A percentile compares a stretch with the other conserved stretches of the same genome.
Conservation (phyloP, 139 green algal genomes). For the Micractinium sp. region DNA sequence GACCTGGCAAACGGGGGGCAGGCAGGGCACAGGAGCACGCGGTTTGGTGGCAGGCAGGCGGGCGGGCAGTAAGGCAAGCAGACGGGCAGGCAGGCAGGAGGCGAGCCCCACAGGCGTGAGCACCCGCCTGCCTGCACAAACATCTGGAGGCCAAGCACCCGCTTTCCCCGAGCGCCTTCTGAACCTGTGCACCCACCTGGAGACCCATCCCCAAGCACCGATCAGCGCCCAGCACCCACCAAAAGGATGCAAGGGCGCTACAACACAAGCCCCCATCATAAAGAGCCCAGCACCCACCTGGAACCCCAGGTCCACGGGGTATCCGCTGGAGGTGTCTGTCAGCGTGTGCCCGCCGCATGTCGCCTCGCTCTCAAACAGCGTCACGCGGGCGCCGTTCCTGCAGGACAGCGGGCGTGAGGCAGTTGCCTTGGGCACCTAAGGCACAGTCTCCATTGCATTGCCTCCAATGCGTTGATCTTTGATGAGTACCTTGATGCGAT, state of each 20-base stretch:
- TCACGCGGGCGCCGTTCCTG: slow-evolving; percentile 81
- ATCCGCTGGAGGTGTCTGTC: slow-evolving; percentile 71
- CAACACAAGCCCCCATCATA: background rate
- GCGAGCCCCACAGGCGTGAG: background rate
- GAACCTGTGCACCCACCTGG: background rate
- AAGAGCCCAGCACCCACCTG: slow-evolving; percentile 64
- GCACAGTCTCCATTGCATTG: no score
- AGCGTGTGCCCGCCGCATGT: slow-evolving; percentile 90
- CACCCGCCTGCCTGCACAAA: no score
- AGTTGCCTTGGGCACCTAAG: background rate
- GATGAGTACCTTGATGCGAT: background rate
- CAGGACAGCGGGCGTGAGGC: background rate
- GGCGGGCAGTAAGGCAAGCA: background rate
- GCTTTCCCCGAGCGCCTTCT: background rate
- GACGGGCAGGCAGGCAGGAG: background rate
- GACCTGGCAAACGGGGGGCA: slow-evolving; percentile 60
- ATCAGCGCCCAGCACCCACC: background rate
- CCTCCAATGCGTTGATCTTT: background rate
- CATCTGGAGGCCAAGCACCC: background rate
- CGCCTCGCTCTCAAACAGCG: slow-evolving; percentile 86
- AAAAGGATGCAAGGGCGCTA: no score
- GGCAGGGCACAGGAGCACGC: background rate
- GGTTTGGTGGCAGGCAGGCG: background rate
- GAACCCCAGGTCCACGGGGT: slow-evolving; percentile 92
- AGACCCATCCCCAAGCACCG: background rate